A percentile compares a stretch with the other conserved stretches of the same genome.
These are phyloP conservation scores for Nemania sp. DNA, from an alignment of 2,329 filamentous ascomycete species.

Conservation along the genomic window DNA sequence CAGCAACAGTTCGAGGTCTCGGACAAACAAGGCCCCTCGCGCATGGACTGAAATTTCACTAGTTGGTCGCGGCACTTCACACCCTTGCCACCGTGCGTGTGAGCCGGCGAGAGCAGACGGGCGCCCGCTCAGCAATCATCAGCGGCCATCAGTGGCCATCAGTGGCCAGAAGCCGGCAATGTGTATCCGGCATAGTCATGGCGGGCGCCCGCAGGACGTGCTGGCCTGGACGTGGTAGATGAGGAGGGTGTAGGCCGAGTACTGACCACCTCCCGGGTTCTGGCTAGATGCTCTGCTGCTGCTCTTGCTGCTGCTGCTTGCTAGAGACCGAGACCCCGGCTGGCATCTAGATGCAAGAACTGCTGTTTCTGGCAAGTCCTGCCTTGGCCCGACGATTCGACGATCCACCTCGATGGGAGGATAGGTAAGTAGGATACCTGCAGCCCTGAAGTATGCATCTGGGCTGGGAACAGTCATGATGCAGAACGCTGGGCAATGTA, in stretches of 20 bases:
- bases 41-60: constrained; percentile 14
- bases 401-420: constrained; percentile 17
- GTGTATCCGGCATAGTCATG: constrained; percentile 19
- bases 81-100: constrained; percentile 18
- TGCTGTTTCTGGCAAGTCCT: constrained; percentile 23
- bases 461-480: no score
- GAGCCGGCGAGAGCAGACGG: constrained; percentile 5
- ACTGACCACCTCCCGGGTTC: neutral
- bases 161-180: constrained; percentile 11
- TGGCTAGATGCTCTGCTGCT: constrained; percentile 14
- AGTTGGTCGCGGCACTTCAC: constrained; percentile 11
- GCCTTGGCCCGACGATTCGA: constrained; percentile 10
- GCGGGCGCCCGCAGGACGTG: constrained; percentile 15
- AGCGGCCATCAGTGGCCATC: constrained; percentile 4
- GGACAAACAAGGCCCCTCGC: constrained; percentile 17
- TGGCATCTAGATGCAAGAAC: neutral
- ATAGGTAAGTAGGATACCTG: neutral
- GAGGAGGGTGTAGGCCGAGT: constrained; percentile 7
- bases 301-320: neutral
- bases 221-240: constrained; percentile 6
- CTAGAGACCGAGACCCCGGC: no score
- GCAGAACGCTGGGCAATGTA: no score
- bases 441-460: no score
- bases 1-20: constrained; percentile 11
- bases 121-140: constrained; percentile 23